Conservation (phyloP, 139 green algal species). For the Yamagishiella unicocca region DNA sequence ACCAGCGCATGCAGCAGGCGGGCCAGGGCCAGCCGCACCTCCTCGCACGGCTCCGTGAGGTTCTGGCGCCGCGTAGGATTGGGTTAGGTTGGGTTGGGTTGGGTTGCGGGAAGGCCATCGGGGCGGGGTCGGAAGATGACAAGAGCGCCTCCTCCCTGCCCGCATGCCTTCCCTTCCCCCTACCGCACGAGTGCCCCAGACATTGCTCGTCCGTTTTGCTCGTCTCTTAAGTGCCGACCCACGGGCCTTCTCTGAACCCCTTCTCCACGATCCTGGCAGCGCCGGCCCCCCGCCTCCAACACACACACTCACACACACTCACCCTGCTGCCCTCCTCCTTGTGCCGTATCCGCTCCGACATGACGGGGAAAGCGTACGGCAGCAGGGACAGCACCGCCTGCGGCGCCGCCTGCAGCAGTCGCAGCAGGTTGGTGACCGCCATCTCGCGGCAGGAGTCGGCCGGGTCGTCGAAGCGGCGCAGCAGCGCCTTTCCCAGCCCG, state of each 20-base stretch:
- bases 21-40: conserved; percentile 64
- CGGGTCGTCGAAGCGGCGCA: conserved; percentile 65
- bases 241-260: no score
- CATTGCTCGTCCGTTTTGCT: no score
- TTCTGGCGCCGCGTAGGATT: neutral
- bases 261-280: neutral
- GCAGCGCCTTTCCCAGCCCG: conserved; percentile 64
- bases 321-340: conserved; percentile 25
- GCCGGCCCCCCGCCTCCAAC: neutral
- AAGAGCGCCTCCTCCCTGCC: no score
- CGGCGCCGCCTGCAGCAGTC: conserved; percentile 48
- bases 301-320: no score
- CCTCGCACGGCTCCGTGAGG: conserved; percentile 65
- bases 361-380: conserved; percentile 69
- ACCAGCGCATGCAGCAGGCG: conserved; percentile 60
- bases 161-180: no score
- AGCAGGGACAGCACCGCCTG: conserved; percentile 60
- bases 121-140: no score
- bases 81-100: no score
- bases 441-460: conserved; percentile 56
- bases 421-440: conserved; percentile 50
- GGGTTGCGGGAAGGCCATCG: no score
- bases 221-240: no score
- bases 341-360: conserved; percentile 60
- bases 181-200: no score